These are phyloP conservation scores for Calonectria ilicicola DNA, from an alignment of 2,329 filamentous ascomycete species.

Conservation along the genomic window DNA sequence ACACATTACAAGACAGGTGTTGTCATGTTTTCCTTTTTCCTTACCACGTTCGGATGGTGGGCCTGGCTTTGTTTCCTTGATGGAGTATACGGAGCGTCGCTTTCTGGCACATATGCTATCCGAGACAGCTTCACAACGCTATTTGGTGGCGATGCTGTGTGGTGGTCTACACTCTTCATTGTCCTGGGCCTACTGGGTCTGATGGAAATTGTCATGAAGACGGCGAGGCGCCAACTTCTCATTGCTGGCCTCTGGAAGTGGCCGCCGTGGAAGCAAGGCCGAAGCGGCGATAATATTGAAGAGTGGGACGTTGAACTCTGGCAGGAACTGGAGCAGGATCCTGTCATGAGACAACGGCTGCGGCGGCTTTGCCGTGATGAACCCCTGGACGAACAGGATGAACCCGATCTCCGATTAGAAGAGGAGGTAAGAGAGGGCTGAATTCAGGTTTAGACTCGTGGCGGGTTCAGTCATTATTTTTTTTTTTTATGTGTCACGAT, in stretches of 20 bases:
- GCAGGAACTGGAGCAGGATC: conserved; percentile 69
- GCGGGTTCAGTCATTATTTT: conserved; percentile 9
- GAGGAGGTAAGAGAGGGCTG: conserved; percentile 30
- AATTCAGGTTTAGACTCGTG: neutral
- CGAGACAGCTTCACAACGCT: conserved; percentile 72
- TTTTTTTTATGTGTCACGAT: conserved; percentile 35
- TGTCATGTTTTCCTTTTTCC: conserved; percentile 67
- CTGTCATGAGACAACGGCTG: conserved; percentile 56
- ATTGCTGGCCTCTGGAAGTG: conserved; percentile 60
- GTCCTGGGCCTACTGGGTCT: conserved; percentile 70
- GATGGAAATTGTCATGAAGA: conserved; percentile 73
- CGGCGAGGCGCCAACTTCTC: conserved; percentile 59
- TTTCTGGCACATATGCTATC: conserved; percentile 73
- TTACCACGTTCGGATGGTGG: conserved; percentile 76
- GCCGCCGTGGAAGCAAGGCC: conserved; percentile 55
- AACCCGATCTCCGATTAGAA: conserved; percentile 34
- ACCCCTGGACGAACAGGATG: conserved; percentile 39
- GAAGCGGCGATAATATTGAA: conserved; percentile 53
- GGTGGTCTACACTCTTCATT: conserved; percentile 80
- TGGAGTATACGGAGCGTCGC: conserved; percentile 64
- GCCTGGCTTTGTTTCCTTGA: conserved; percentile 81
- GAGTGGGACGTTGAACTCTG: conserved; percentile 67
- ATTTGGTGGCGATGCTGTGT: conserved; percentile 76
- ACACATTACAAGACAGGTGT: conserved; percentile 80
- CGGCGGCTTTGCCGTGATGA: conserved; percentile 54